phyloP scores from a whole-genome alignment of 768 basidiomycete species.

The Termitomyces sp. region DNA sequence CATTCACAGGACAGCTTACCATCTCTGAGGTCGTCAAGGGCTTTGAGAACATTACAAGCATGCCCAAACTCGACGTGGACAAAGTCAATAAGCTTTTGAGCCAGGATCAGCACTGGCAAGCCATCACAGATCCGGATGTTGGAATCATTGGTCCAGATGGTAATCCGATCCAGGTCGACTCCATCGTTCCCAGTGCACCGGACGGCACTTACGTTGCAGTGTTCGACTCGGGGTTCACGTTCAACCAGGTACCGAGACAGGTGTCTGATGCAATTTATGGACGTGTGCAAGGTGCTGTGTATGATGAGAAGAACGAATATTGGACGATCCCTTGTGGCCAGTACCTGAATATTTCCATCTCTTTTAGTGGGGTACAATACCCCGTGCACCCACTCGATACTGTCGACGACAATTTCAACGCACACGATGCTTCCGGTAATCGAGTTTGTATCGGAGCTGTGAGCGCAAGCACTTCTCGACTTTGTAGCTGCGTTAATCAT shows the following conservation, averaged over 20 bases:
- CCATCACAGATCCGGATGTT: constrained; percentile 54
- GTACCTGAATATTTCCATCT: constrained; percentile 64
- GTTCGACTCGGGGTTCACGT: constrained; percentile 68
- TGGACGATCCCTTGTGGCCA: constrained; percentile 78
- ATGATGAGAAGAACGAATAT: constrained; percentile 44
- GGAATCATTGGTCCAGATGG: constrained; percentile 80
- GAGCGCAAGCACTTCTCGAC: constrained; percentile 16
- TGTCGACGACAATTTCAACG: constrained; percentile 52
- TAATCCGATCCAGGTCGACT: constrained; percentile 47
- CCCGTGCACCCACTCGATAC: constrained; percentile 74
- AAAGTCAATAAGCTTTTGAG: constrained; percentile 51
- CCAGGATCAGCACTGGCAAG: constrained; percentile 77
- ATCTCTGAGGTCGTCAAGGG: constrained; percentile 59
- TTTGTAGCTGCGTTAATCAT: background rate
- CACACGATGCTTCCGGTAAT: constrained; percentile 41
- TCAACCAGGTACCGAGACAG: constrained; percentile 66
- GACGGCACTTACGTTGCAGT: constrained; percentile 63
- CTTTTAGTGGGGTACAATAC: constrained; percentile 62
- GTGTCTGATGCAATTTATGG: constrained; percentile 80
- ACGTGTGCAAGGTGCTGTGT: constrained; percentile 66
- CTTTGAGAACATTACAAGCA: constrained; percentile 52
- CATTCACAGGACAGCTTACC: constrained; percentile 60
- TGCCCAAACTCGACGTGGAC: constrained; percentile 63
- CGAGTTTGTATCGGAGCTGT: constrained; percentile 65
- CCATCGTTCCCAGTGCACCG: constrained; percentile 66